Conservation (phyloP, 106 monocot species). For the Narthecium ossifragum region DNA sequence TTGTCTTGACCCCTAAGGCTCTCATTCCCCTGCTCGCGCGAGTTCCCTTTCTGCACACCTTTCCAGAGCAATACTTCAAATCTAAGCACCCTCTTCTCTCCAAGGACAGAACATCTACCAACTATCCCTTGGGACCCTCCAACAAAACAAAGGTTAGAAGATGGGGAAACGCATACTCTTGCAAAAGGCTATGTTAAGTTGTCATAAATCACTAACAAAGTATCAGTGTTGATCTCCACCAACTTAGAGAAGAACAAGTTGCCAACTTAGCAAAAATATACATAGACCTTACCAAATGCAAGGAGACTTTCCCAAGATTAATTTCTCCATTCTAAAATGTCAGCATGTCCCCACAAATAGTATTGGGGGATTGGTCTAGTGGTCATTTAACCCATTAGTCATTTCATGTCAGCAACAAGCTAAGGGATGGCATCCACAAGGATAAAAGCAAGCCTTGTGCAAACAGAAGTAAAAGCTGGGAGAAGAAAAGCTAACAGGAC, state of each 20-base stretch:
- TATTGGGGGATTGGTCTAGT: not conserved
- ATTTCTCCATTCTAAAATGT: not conserved
- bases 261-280: constrained; percentile 24
- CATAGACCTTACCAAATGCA: constrained; percentile 16
- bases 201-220: too few relatives aligned
- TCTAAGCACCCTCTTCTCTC: constrained; percentile 16
- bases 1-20: constrained; percentile 19
- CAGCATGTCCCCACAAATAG: not conserved
- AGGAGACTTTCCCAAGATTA: not conserved
- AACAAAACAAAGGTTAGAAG: constrained; percentile 2
- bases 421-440: not conserved
- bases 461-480: constrained; percentile 7
- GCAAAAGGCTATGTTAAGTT: not conserved
- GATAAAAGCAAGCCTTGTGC: constrained; percentile 2
- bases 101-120: not conserved
- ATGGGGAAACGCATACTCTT: not conserved
- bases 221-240: not conserved
- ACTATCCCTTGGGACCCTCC: constrained; percentile 7
- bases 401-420: constrained; percentile 1
- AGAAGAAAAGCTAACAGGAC: constrained; percentile 10
- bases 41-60: constrained; percentile 14
- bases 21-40: constrained; percentile 7
- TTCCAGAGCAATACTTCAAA: constrained; percentile 23
- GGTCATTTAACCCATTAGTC: constrained; percentile 8
- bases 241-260: constrained; percentile 9